Evolutionary conservation across 2,329 filamentous ascomycete genomes (phyloP).

Genomic region (Botryosphaeria agaves): DNA sequence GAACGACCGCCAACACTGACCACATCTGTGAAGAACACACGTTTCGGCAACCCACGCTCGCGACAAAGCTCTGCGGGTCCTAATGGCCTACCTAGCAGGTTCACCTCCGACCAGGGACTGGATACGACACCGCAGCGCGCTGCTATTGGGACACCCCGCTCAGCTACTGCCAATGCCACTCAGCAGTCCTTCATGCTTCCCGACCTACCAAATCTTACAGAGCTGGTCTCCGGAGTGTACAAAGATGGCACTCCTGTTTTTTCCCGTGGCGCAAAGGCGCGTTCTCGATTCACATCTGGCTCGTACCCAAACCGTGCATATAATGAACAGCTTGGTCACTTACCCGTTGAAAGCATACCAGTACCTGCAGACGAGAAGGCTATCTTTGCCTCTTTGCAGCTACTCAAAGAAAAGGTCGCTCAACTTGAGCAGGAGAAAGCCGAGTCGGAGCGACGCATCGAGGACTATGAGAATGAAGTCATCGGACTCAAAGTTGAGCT

Average conservation of each 20-base stretch:
- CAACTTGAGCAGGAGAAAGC: slow-evolving; percentile 38
- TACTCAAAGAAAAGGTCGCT: slow-evolving; percentile 39
- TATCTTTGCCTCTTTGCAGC: slow-evolving; percentile 41
- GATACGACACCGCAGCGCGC: slow-evolving; percentile 8
- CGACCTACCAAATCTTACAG: slow-evolving; percentile 42
- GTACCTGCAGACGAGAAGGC: slow-evolving; percentile 45
- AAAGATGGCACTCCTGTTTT: slow-evolving; percentile 41
- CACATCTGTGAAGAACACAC: slow-evolving; percentile 32
- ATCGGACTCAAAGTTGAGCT: slow-evolving; percentile 30
- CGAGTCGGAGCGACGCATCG: slow-evolving; percentile 29
- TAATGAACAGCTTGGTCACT: slow-evolving; percentile 17
- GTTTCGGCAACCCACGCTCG: slow-evolving; percentile 25
- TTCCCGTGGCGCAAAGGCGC: slow-evolving; percentile 28
- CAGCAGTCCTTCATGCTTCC: slow-evolving; percentile 44
- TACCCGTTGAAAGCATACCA: slow-evolving; percentile 34
- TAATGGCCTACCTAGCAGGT: slow-evolving; percentile 3
- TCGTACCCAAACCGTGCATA: slow-evolving; percentile 16
- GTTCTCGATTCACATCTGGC: slow-evolving; percentile 38
- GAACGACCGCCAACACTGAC: slow-evolving; percentile 20
- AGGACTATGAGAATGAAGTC: slow-evolving; percentile 35
- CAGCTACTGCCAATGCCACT: slow-evolving; percentile 28
- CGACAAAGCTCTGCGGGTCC: slow-evolving; percentile 3
- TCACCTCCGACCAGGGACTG: slow-evolving; percentile 5
- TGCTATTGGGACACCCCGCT: slow-evolving; percentile 14
- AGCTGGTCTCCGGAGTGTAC: slow-evolving; percentile 41